Evolutionary conservation across 2,329 filamentous ascomycete species (phyloP), one percentile per base, ranked within the genome.

Genomic region (Colletotrichum sp.): DNA sequence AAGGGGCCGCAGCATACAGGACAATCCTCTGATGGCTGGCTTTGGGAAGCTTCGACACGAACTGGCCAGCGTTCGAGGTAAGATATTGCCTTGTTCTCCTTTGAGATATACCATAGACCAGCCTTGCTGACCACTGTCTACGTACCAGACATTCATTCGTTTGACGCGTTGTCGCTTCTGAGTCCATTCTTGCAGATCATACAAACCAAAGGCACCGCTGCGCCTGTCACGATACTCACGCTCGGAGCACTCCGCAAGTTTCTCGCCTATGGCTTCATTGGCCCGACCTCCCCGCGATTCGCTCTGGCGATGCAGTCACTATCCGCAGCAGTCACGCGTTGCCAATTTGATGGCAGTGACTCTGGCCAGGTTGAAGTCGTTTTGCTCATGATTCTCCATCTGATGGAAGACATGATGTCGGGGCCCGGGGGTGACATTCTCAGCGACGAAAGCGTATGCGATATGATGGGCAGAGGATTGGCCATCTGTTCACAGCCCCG

Each of bases 321-420:
- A 32, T 98, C 96, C 19, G 95, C 96, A 19, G 97, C 97, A 8
- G 97, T 99, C 78, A 99, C 97, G 64, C 96, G 99, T 84, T 99
- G 97, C 83, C 94, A 98, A 76, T 99, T 99, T 82, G 97, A 99
- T 85, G 96, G 97, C 30, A 98, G 95, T 83, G 97, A 99, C 83
- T 95, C 95, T 22, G 93, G 96, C 1, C 96, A 98, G 77, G 97
- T 98, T 82, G 97, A 99, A 85, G 96, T 99, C 69, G 98, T 99
- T 16, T 90, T 99, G 71, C 88, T 99, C 72, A 94, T 98, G 86
- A 99, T 99, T 80, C 86, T 99, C 76, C 97, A 98, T 83, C 90
- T 99, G 63, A 99, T 99, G 97, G 97, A 99, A 85, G 95, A 96
- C 81, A 98, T 99, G 94, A 93, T 99, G 81, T 98, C 96, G 19